Percentiles rank a stretch among this genome's conserved stretches.
These are phyloP conservation scores for Suhomyces faveliae DNA, from an alignment of 805 yeast genomes.

Conservation along the genomic window DNA sequence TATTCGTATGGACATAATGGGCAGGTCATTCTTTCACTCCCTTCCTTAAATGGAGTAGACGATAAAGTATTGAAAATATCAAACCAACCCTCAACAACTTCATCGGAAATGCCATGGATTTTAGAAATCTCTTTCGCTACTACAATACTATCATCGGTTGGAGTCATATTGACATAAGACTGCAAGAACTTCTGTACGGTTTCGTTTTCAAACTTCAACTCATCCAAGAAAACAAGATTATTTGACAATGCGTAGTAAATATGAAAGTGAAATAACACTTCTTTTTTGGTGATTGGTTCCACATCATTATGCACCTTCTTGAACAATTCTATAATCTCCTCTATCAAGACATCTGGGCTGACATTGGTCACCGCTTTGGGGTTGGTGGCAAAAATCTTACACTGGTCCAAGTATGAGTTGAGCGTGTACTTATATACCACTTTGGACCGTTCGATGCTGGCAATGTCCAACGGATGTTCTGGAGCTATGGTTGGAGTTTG, in stretches of 20 bases:
- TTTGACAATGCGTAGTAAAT: slow-evolving; percentile 31
- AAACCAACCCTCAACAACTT: slow-evolving; percentile 27
- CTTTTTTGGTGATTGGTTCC: slow-evolving; percentile 23
- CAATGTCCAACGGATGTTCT: slow-evolving; percentile 20
- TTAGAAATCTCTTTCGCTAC: slow-evolving; percentile 11
- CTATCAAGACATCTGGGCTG: slow-evolving; percentile 21
- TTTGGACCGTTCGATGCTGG: slow-evolving; percentile 14
- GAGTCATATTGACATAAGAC: slow-evolving; percentile 13
- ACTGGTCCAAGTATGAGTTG: slow-evolving; percentile 25
- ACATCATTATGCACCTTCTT: slow-evolving; percentile 17
- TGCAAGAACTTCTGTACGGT: slow-evolving; percentile 22
- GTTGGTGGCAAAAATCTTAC: slow-evolving; percentile 13
- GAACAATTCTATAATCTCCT: slow-evolving; percentile 22
- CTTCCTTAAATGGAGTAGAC: slow-evolving; percentile 24
- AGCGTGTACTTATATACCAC: slow-evolving; percentile 21
- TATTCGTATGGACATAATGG: slow-evolving; percentile 31
- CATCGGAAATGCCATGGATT: slow-evolving; percentile 11
- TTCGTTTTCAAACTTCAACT: slow-evolving; percentile 25
- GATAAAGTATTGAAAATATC: slow-evolving; percentile 27
- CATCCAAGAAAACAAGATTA: slow-evolving; percentile 24
- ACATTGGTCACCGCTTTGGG: slow-evolving; percentile 7
- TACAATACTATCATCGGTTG: slow-evolving; percentile 14
- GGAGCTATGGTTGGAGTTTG: slow-evolving; percentile 17
- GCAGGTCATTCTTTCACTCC: slow-evolving; percentile 19
- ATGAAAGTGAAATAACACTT: slow-evolving; percentile 26